A percentile compares a stretch with the other conserved stretches of the same genome.
These are phyloP conservation scores for Mucor ambiguus DNA, from an alignment of 371 early-diverging fungal genomes.

Conservation along the genomic window DNA sequence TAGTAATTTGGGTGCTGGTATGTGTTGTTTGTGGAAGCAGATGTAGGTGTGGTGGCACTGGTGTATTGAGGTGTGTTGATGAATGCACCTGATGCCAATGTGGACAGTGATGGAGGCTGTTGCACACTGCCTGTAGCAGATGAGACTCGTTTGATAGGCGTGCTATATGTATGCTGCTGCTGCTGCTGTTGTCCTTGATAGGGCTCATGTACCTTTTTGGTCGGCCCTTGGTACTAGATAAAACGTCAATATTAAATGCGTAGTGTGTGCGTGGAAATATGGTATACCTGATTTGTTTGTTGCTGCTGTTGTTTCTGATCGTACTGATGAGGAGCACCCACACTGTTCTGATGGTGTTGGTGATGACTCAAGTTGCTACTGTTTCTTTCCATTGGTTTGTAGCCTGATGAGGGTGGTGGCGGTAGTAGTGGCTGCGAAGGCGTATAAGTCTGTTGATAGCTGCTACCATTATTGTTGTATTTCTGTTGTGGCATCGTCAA, in stretches of 20 bases:
- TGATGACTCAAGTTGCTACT: not conserved
- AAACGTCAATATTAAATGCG: not conserved
- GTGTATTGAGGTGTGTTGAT: not conserved
- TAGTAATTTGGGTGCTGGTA: slow-evolving; percentile 1
- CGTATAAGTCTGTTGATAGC: not conserved
- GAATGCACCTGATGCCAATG: not conserved
- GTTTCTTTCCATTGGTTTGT: not conserved
- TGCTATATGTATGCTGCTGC: not conserved
- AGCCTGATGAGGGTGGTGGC: too few species aligned
- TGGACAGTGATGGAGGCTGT: not conserved
- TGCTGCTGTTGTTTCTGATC: not conserved
- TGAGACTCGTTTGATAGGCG: not conserved
- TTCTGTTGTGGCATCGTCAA: not conserved
- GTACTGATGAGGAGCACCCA: not conserved
- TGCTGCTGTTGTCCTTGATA: not conserved
- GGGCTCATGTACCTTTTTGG: not conserved
- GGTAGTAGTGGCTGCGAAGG: not conserved
- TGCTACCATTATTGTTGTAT: not conserved
- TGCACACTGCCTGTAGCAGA: not conserved
- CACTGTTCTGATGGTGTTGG: not conserved
- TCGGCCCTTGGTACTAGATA: not conserved
- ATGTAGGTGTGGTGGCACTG: not conserved
- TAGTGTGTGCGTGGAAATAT: not conserved
- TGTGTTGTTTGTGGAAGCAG: not conserved
- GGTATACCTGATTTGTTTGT: not conserved